A percentile compares a stretch with the other conserved stretches of the same genome.
phyloP scores from a whole-genome alignment of 495 filamentous ascomycete species.

The Barbatosphaeria neglecta region DNA sequence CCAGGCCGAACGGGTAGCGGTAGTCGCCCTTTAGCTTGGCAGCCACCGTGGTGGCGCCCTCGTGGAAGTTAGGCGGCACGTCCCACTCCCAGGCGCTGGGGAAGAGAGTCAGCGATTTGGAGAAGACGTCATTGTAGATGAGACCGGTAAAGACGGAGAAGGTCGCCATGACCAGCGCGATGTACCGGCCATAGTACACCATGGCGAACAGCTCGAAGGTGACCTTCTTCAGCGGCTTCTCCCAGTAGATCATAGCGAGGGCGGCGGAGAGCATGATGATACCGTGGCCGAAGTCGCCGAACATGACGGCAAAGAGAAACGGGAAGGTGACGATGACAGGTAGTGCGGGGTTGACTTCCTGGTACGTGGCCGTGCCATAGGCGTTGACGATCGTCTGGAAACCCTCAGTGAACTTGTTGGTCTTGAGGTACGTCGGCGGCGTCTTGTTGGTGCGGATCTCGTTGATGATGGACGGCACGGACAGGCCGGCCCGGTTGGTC shows the following conservation, averaged over 20 bases:
- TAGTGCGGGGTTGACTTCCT: conserved; percentile 90
- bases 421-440: conserved; percentile 89
- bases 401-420: conserved; percentile 93
- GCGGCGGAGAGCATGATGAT: conserved; percentile 72
- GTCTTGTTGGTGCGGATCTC: conserved; percentile 93
- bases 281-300: conserved; percentile 92
- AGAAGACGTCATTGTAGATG: conserved; percentile 98
- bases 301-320: conserved; percentile 98
- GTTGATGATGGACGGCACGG: conserved; percentile 94
- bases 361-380: conserved; percentile 93
- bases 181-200: conserved; percentile 97
- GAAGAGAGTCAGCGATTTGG: conserved; percentile 78
- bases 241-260: conserved; percentile 86
- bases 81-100: conserved; percentile 69
- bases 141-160: conserved; percentile 96
- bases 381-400: conserved; percentile 99
- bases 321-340: conserved; percentile 95
- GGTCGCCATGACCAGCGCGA: conserved; percentile 94
- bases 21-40: conserved; percentile 57
- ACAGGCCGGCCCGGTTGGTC: conserved; percentile 85
- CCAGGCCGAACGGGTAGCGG: conserved; percentile 88
- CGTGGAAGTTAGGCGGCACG: conserved; percentile 58
- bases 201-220: conserved; percentile 91
- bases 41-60: conserved; percentile 43
- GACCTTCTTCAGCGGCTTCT: conserved; percentile 81